These are phyloP conservation scores for Tanozyma kutaoensis DNA, from an alignment of 805 yeast species.

Conservation along the genomic window DNA sequence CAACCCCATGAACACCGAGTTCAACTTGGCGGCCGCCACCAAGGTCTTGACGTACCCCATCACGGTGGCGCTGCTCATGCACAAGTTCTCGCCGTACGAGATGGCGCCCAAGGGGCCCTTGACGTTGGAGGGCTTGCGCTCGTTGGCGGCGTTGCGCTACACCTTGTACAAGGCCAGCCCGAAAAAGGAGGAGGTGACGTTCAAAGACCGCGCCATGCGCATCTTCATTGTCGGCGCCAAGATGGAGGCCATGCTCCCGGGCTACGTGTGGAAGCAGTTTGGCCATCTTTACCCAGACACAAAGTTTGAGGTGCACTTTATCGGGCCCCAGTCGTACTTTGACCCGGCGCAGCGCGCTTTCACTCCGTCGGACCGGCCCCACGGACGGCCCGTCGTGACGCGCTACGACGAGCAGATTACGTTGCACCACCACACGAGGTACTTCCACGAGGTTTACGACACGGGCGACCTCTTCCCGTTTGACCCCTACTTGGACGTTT, in stretches of 20 bases:
- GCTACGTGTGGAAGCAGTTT: constrained; percentile 91
- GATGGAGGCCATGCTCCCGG: constrained; percentile 87
- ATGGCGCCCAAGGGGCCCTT: constrained; percentile 77
- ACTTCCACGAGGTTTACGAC: constrained; percentile 83
- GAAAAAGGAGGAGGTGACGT: constrained; percentile 35
- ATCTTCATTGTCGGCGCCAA: constrained; percentile 84
- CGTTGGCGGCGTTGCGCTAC: constrained; percentile 84
- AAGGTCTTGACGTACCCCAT: constrained; percentile 89
- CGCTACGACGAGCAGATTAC: constrained; percentile 64
- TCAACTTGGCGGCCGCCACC: constrained; percentile 89
- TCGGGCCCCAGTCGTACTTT: constrained; percentile 85
- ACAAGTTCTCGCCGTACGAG: constrained; percentile 75
- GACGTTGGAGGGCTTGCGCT: constrained; percentile 85
- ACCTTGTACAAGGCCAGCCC: constrained; percentile 60
- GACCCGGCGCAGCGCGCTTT: constrained; percentile 54
- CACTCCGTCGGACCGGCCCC: constrained; percentile 37
- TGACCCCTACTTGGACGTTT: constrained; percentile 90
- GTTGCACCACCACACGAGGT: constrained; percentile 76
- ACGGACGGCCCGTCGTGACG: constrained; percentile 52
- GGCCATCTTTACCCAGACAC: constrained; percentile 74
- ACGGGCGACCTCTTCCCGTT: constrained; percentile 94
- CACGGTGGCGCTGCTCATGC: constrained; percentile 74
- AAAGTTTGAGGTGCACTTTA: constrained; percentile 75
- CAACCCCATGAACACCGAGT: constrained; percentile 93
- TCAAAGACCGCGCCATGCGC: constrained; percentile 81